Evolutionary conservation across 306 rosid genomes (phyloP).

Genomic region (Castanea mollissima): DNA sequence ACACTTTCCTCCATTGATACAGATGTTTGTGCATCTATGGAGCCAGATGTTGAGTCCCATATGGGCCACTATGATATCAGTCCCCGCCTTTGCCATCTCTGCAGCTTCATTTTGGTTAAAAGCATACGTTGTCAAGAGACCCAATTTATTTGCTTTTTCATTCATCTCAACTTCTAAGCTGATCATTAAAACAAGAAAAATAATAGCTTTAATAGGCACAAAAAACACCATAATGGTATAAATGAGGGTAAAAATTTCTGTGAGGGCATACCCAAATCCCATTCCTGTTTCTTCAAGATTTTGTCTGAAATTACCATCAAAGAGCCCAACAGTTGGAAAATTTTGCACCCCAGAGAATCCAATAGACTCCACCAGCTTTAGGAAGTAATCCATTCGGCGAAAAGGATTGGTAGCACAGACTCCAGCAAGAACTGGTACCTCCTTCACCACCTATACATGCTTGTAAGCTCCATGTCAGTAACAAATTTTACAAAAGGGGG

Average conservation of each 20-base stretch:
- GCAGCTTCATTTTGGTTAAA: conserved; percentile 73
- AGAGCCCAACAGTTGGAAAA: conserved; percentile 90
- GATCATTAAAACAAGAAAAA: conserved; percentile 27
- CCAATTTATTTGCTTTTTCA: conserved; percentile 73
- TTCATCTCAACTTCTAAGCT: conserved; percentile 95
- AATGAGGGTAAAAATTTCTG: background rate
- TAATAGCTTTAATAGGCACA: conserved; percentile 14
- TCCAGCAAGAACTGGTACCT: conserved; percentile 86
- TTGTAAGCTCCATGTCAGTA: conserved; percentile 21
- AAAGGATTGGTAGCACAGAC: conserved; percentile 85
- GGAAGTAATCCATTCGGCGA: conserved; percentile 79
- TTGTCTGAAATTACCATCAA: conserved; percentile 89
- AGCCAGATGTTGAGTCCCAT: conserved; percentile 95
- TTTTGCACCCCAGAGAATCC: conserved; percentile 89
- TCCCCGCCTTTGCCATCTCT: conserved; percentile 80
- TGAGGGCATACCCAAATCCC: conserved; percentile 73
- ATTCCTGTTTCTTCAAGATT: conserved; percentile 96
- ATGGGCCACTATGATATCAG: conserved; percentile 86
- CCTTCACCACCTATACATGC: conserved; percentile 64
- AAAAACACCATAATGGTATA: background rate
- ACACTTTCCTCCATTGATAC: conserved; percentile 80
- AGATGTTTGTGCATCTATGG: conserved; percentile 82
- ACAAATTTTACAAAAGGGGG: background rate
- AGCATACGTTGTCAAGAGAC: conserved; percentile 88
- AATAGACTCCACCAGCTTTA: conserved; percentile 79